These are phyloP conservation scores for Persicaria tinctoria DNA, from an alignment of 148 eudicot species.

Conservation along the genomic window DNA sequence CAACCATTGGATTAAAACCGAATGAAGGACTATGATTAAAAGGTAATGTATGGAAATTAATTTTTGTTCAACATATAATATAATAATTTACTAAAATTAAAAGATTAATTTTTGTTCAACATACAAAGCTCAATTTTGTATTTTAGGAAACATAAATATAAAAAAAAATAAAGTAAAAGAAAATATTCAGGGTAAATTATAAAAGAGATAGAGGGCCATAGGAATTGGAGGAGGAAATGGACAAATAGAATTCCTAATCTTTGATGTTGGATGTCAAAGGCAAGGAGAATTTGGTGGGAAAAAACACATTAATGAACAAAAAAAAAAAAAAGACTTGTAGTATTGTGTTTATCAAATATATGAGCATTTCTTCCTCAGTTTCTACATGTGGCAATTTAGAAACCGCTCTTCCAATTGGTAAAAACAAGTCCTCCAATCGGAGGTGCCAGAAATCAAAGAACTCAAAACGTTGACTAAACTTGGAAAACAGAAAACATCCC, in stretches of 20 bases:
- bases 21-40: too few relatives aligned
- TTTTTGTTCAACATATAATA: too few relatives aligned
- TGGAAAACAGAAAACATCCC: background rate
- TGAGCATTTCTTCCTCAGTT: background rate
- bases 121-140: too few relatives aligned
- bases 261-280: background rate
- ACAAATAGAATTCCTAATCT: background rate
- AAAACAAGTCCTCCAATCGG: background rate
- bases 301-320: background rate
- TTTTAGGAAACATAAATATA: too few relatives aligned
- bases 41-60: too few relatives aligned
- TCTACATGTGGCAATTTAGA: constrained; percentile 12
- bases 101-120: too few relatives aligned
- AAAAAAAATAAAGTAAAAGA: too few relatives aligned
- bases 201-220: background rate
- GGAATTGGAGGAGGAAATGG: constrained; percentile 2
- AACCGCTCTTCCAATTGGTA: constrained; percentile 7
- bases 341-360: background rate
- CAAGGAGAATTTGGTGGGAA: constrained; percentile 1
- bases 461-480: background rate
- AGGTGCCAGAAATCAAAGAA: background rate
- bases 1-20: too few relatives aligned
- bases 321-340: background rate
- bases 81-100: too few relatives aligned
- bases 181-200: background rate